These are phyloP conservation scores for Chrysoporthe puriensis DNA, from an alignment of 2,329 filamentous ascomycete genomes.

Conservation along the genomic window DNA sequence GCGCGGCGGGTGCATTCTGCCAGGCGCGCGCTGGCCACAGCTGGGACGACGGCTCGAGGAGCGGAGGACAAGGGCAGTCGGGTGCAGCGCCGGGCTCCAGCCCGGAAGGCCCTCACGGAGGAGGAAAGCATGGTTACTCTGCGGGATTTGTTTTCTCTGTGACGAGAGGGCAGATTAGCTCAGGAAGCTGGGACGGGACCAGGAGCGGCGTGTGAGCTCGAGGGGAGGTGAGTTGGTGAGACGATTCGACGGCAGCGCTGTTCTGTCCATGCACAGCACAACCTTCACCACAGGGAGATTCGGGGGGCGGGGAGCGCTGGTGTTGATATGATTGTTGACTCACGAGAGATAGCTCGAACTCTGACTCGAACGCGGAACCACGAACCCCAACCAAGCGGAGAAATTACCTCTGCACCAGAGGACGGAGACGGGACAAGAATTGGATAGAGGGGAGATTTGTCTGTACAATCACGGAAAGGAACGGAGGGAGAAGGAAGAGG, in stretches of 20 bases:
- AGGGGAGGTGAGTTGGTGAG: neutral
- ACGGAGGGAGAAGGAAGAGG: slow-evolving; percentile 1
- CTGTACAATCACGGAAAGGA: slow-evolving; percentile 11
- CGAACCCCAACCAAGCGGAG: slow-evolving; percentile 14
- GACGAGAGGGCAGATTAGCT: neutral
- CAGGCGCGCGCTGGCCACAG: slow-evolving; percentile 30
- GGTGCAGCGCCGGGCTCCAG: slow-evolving; percentile 47
- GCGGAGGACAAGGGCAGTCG: slow-evolving; percentile 33
- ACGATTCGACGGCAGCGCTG: neutral
- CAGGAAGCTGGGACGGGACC: neutral
- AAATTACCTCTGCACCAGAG: slow-evolving; percentile 16
- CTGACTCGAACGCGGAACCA: slow-evolving; percentile 28
- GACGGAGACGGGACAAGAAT: slow-evolving; percentile 3
- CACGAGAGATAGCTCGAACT: slow-evolving; percentile 23
- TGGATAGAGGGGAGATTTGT: slow-evolving; percentile 26
- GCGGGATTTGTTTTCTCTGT: slow-evolving; percentile 4
- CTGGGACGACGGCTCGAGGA: slow-evolving; percentile 14
- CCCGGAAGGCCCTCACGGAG: slow-evolving; percentile 45
- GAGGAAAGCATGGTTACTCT: slow-evolving; percentile 47
- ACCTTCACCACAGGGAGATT: neutral
- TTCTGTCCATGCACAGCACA: neutral
- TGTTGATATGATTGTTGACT: slow-evolving; percentile 24
- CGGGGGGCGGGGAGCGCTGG: neutral
- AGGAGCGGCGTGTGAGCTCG: neutral
- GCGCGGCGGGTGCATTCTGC: slow-evolving; percentile 34